Percentiles rank a stretch among this genome's conserved stretches.
Evolutionary conservation across 2,329 filamentous ascomycete species (phyloP).

Genomic region (Chrysosporium queenslandicum): DNA sequence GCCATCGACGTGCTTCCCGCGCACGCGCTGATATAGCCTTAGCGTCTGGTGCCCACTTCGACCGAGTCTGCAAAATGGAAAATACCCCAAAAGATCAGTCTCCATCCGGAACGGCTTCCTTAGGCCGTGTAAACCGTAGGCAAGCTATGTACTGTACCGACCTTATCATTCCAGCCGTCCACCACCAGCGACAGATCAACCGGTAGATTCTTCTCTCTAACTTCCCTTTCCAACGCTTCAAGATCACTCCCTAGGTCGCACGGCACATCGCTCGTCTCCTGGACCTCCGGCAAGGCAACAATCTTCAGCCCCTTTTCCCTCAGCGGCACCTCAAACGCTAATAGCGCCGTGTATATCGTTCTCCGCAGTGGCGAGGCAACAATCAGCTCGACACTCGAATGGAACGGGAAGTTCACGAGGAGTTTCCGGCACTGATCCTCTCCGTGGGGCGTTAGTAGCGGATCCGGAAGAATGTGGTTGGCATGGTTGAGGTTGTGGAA

Average conservation of each 20-base stretch:
- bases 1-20: constrained; percentile 48
- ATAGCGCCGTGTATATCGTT: constrained; percentile 67
- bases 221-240: constrained; percentile 49
- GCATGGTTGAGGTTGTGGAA: constrained; percentile 65
- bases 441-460: constrained; percentile 65
- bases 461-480: constrained; percentile 67
- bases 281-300: constrained; percentile 60
- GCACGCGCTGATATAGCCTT: constrained; percentile 52
- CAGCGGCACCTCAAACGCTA: constrained; percentile 54
- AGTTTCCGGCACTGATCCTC: constrained; percentile 62
- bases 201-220: constrained; percentile 42
- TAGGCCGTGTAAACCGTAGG: too few relatives aligned
- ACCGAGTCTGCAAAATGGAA: constrained; percentile 24
- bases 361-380: constrained; percentile 70
- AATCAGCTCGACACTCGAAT: constrained; percentile 56
- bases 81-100: background rate
- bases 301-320: constrained; percentile 43
- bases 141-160: background rate
- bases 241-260: constrained; percentile 63
- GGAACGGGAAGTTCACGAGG: constrained; percentile 52
- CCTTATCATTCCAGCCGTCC: constrained; percentile 64
- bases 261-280: constrained; percentile 64
- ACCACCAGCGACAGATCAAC: constrained; percentile 56
- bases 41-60: constrained; percentile 38
- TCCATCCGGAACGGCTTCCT: too few relatives aligned